Percentiles rank a stretch among this genome's conserved stretches.
These are phyloP conservation scores for Cardamine occulta DNA, from an alignment of 345 rosid species.

Conservation along the genomic window DNA sequence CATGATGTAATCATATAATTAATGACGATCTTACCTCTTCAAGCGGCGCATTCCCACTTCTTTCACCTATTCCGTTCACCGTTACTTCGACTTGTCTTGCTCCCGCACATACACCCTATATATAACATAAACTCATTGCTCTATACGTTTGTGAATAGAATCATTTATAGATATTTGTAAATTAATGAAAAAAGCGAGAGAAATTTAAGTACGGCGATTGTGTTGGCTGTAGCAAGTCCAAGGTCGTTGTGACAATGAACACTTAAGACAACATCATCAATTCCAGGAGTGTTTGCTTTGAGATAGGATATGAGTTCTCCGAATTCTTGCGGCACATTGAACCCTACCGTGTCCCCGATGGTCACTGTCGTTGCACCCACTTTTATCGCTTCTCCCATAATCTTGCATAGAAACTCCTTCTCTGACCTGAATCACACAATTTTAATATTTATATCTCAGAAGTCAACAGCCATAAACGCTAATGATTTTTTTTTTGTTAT, in stretches of 20 bases:
- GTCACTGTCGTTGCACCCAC: slow-evolving; percentile 82
- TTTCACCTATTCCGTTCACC: slow-evolving; percentile 93
- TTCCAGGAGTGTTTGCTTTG: slow-evolving; percentile 79
- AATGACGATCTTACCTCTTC: slow-evolving; percentile 67
- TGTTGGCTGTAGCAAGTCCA: slow-evolving; percentile 90
- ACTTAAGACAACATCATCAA: slow-evolving; percentile 68
- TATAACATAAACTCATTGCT: slow-evolving; percentile 13
- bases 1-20: neutral
- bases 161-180: neutral
- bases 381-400: slow-evolving; percentile 80
- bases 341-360: slow-evolving; percentile 89
- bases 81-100: slow-evolving; percentile 96
- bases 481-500: neutral
- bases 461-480: neutral
- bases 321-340: slow-evolving; percentile 65
- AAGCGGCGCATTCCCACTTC: slow-evolving; percentile 95
- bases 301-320: slow-evolving; percentile 75
- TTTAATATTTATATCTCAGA: neutral
- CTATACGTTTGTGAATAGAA: neutral
- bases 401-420: slow-evolving; percentile 67
- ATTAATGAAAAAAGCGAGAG: neutral
- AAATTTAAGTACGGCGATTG: slow-evolving; percentile 60
- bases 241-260: slow-evolving; percentile 95
- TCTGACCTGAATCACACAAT: slow-evolving; percentile 58
- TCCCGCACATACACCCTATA: slow-evolving; percentile 80